Evolutionary conservation across 2,329 filamentous ascomycete species (phyloP), one percentile per base, ranked within the genome.

Genomic region (Torrubiella hemipterigena): DNA sequence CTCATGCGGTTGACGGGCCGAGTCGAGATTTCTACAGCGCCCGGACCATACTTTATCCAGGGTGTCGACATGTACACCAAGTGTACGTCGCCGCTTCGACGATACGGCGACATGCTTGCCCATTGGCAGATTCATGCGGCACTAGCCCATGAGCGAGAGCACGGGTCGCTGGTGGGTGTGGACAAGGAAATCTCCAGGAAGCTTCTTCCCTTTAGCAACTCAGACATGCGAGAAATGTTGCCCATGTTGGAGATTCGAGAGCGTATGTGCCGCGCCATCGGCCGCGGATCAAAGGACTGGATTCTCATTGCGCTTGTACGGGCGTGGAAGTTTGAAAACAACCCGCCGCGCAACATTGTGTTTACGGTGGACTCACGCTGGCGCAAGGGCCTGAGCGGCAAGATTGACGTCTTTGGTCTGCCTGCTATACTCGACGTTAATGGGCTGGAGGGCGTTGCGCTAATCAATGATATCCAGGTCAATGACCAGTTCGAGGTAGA

Each of bases 81-180:
- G 41, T 67, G 67, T 23, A 81, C 77, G 7, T 77, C 70, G 30
- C 77, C 77, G 13, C 60, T 81, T n/a, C 71, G 77, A 20, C 67
- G 77, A 26, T 80, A 67, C 50, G 53, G 59, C 5, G 77, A 81
- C 49, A 54, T 81, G 28, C 47, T 81, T 19, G 63, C 69, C 2
- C 75, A 80, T 52, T 80, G 73, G 71, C 75, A 81, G 49, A 69
- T 81, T 38, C 67, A 77, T 44, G 67, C 66, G 3, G 65, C 70
- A 8, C 53, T 81, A 19, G 54, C 57, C 11, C 51, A 61, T 36
- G 63, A 68, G 41, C 56, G 61, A 7, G 43, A 54, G 22, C n/a
- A n/a, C n/a, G n/a, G n/a, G n/a, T n/a, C n/a, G n/a, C n/a, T n/a
- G n/a, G 38, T 38, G 16, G 35, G 44, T 25, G 41, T 46, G 13